Evolutionary conservation across 768 basidiomycete species (phyloP).

Genomic region (Naganishia randhawae): DNA sequence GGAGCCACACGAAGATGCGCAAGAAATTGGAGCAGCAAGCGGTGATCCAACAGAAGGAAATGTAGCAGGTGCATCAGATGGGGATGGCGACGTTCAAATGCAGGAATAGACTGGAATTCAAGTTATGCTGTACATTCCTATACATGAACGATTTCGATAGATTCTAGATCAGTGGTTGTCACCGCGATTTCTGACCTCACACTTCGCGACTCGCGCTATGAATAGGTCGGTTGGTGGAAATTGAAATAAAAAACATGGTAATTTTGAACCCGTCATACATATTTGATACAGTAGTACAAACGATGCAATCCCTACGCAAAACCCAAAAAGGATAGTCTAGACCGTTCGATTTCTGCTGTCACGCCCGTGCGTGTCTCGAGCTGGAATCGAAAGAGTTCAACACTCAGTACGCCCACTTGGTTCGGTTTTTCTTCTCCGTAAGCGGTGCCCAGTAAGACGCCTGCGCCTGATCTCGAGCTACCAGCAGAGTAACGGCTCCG

Average conservation of each 20-base stretch:
- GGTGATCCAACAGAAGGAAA: slow-evolving; percentile 50
- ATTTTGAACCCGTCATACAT: neutral
- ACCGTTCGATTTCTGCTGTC: neutral
- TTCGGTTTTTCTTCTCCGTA: slow-evolving; percentile 4
- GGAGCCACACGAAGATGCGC: slow-evolving; percentile 31
- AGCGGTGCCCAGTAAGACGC: slow-evolving; percentile 28
- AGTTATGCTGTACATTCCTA: neutral
- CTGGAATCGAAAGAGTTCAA: neutral
- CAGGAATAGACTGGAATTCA: slow-evolving; percentile 55
- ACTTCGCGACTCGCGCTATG: too few species aligned
- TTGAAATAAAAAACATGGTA: neutral
- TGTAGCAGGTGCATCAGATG: slow-evolving; percentile 36
- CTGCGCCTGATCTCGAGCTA: slow-evolving; percentile 27
- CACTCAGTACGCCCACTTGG: slow-evolving; percentile 22
- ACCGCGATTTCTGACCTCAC: too few species aligned
- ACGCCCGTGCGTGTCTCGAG: neutral
- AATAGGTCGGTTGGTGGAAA: too few species aligned
- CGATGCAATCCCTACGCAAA: too few species aligned
- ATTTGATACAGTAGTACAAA: neutral
- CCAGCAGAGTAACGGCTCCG: slow-evolving; percentile 25
- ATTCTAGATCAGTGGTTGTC: too few species aligned
- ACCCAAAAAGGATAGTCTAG: neutral
- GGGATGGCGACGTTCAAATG: slow-evolving; percentile 84
- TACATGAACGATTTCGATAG: neutral
- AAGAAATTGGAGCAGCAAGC: slow-evolving; percentile 24